A percentile compares a stretch with the other conserved stretches of the same genome.
Evolutionary conservation across 177 flowering plant genomes (phyloP).

Genomic region (Vitis hybrid): DNA sequence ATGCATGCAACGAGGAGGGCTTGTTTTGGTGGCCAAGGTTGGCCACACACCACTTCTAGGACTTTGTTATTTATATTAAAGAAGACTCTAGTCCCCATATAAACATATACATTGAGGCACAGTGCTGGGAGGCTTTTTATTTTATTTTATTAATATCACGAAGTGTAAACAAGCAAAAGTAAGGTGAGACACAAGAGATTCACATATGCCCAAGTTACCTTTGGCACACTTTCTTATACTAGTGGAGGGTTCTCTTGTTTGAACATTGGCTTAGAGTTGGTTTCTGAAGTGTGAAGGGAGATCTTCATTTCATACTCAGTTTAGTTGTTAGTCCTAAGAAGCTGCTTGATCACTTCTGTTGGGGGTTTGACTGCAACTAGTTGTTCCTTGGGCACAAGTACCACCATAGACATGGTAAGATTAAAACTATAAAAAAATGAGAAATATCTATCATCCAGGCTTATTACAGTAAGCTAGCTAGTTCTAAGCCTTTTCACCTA

Average conservation of each 20-base stretch:
- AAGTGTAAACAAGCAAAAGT: background rate
- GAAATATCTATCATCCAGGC: too few species aligned
- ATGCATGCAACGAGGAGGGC: conserved; percentile 51
- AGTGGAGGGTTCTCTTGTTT: conserved; percentile 17
- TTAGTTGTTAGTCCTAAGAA: background rate
- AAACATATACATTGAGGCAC: background rate
- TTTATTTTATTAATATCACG: background rate
- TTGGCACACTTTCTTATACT: conserved; percentile 24
- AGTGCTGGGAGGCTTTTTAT: background rate
- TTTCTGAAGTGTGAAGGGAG: background rate
- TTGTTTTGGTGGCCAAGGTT: conserved; percentile 25
- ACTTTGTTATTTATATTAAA: conserved; percentile 16
- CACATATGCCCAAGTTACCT: conserved; percentile 15
- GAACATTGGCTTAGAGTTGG: background rate
- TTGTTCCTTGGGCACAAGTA: conserved; percentile 6
- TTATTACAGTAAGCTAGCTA: too few species aligned
- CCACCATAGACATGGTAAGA: background rate
- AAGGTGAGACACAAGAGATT: conserved; percentile 3
- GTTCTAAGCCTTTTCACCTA: too few species aligned
- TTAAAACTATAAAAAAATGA: too few species aligned
- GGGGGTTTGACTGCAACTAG: background rate
- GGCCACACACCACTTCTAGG: conserved; percentile 29
- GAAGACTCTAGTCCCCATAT: conserved; percentile 6
- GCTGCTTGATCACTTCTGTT: background rate
- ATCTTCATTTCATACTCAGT: background rate